phyloP scores from a whole-genome alignment of 2,329 filamentous ascomycete species.

The Pseudogymnoascus sp. region DNA sequence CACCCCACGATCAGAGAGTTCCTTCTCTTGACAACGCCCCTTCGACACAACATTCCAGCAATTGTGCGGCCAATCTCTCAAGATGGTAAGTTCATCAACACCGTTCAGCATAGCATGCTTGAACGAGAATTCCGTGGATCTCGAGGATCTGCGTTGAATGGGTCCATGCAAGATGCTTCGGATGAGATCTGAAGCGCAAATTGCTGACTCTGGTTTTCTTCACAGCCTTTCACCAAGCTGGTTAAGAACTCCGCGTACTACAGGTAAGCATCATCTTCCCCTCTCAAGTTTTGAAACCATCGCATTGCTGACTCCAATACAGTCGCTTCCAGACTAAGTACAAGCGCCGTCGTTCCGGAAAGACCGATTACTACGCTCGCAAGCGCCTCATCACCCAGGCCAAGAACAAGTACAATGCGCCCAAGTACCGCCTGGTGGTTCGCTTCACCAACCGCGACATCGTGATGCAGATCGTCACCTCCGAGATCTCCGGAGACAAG shows the following conservation, averaged over 20 bases:
- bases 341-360: conserved; percentile 90
- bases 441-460: conserved; percentile 99
- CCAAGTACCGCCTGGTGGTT: conserved; percentile 99
- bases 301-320: conserved; percentile 22
- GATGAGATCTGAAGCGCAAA: conserved; percentile 94
- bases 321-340: conserved; percentile 99
- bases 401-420: conserved; percentile 99
- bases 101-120: conserved; percentile 14
- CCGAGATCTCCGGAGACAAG: conserved; percentile 97
- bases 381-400: conserved; percentile 99
- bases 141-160: conserved; percentile 34
- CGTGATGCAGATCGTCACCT: conserved; percentile 93
- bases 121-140: conserved; percentile 16
- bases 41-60: conserved; percentile 36
- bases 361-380: conserved; percentile 99
- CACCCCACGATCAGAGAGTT: neutral
- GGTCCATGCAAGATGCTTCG: conserved; percentile 99
- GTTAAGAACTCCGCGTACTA: conserved; percentile 98
- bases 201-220: conserved; percentile 86
- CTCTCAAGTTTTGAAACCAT: conserved; percentile 22
- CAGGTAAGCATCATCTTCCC: conserved; percentile 58
- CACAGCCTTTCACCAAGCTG: conserved; percentile 82
- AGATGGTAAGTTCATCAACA: conserved; percentile 57
- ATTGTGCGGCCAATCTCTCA: conserved; percentile 40
- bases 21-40: conserved; percentile 36